Evolutionary conservation across 2,329 filamentous ascomycete species (phyloP), one percentile per base, ranked within the genome.

Genomic region (Dothistroma pini): DNA sequence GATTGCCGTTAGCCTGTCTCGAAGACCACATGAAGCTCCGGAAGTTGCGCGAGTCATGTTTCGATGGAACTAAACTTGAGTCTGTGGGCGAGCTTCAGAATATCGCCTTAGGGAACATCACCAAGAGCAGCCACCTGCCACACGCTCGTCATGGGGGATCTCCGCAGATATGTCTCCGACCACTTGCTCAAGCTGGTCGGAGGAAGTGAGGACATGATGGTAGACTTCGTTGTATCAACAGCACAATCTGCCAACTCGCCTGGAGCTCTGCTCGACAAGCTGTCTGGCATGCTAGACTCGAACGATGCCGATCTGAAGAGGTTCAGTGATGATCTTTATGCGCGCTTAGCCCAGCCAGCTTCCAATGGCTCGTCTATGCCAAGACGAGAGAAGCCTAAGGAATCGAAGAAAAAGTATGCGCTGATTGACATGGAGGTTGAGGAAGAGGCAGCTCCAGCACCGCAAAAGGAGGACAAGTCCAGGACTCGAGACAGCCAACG

Each of bases 221-320:
- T 85, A 63, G 83, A 85, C 72, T 85, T 84, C 66, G 78, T 85
- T 25, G 77, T 83, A 58, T 80, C 81, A 49, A 83, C 82, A 16
- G 82, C 83, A 10, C 75, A 74, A 66, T 77, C 78, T 22, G 78
- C 80, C 49, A 83, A 81, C 67, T 82, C 80, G 1, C 70, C 77
- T 8, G 71, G 71, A 4, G 73, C 78, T 29, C 73, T 85, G 41
- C 74, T 78, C 64, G 81, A 82, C 64, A 83, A 83, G 66, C 77
- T 85, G 8, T 73, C 75, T 11, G 72, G 75, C 41, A 84, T 85
- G 69, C 74, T 85, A 21, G 83, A 84, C 58, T 78, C 77, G n/a
- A 63, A 67, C 31, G 72, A 77, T 19, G 71, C 74, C 29, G 80
- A 82, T 14, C 73, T 84, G 22, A 71, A 73, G 47, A 66, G 71